Evolutionary conservation across 2,329 filamentous ascomycete species (phyloP).

Genomic region (Plectosphaerella plurivora): DNA sequence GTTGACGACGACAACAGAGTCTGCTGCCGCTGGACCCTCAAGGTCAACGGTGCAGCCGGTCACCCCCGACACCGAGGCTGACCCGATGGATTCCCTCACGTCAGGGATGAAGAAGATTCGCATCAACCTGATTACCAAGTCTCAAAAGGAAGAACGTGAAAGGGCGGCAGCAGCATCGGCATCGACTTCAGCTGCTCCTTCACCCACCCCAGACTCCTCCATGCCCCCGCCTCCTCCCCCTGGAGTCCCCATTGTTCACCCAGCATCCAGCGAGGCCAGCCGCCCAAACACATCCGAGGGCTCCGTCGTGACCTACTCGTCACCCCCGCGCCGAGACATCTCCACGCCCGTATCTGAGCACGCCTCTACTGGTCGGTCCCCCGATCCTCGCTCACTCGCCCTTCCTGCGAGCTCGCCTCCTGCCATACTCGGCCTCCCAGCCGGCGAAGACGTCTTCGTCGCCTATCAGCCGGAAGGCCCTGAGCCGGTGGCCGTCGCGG

Average conservation of each 20-base stretch:
- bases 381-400: conserved; percentile 14
- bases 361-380: conserved; percentile 24
- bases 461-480: conserved; percentile 54
- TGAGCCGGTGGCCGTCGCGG: conserved; percentile 28
- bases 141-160: conserved; percentile 51
- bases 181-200: not conserved
- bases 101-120: conserved; percentile 59
- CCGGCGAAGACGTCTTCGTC: conserved; percentile 38
- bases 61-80: conserved; percentile 13
- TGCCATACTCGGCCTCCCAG: conserved; percentile 8
- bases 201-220: no score
- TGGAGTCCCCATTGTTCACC: not conserved
- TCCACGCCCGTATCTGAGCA: conserved; percentile 3
- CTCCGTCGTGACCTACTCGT: not conserved
- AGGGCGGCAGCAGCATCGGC: conserved; percentile 15
- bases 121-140: conserved; percentile 56
- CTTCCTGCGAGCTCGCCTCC: conserved; percentile 24
- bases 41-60: conserved; percentile 1
- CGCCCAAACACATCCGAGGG: not conserved
- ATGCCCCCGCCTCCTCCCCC: not conserved
- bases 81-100: conserved; percentile 51
- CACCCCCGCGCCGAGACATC: not conserved
- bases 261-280: not conserved
- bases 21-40: not conserved
- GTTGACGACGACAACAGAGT: not conserved